Conservation (phyloP, 805 yeast genomes). For the Candida dajiaensis region DNA sequence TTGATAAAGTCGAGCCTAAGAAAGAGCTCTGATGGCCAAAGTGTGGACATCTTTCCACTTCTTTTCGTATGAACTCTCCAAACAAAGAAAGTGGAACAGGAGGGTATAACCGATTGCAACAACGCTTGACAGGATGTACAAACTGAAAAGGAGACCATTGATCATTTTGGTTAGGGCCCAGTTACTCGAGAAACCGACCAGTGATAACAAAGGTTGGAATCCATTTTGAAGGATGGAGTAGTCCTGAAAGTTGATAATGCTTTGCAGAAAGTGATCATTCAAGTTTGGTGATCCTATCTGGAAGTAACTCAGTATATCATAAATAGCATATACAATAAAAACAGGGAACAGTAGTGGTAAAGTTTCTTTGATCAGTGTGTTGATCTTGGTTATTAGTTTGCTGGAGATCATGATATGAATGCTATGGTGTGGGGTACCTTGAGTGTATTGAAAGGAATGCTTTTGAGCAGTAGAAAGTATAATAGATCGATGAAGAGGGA, state of each 20-base stretch:
- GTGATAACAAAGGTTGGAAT: slow-evolving; percentile 10
- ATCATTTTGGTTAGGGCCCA: background rate
- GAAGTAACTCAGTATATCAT: slow-evolving; percentile 11
- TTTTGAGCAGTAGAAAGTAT: too few relatives aligned
- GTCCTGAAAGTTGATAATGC: slow-evolving; percentile 7
- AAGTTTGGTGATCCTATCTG: background rate
- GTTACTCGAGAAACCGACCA: background rate
- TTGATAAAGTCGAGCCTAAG: background rate
- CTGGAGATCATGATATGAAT: background rate
- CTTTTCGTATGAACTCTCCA: slow-evolving; percentile 17
- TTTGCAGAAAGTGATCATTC: slow-evolving; percentile 12
- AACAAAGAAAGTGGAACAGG: slow-evolving; percentile 15
- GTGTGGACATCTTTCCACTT: slow-evolving; percentile 16
- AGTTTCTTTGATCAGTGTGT: slow-evolving; percentile 10
- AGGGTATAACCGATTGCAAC: slow-evolving; percentile 12
- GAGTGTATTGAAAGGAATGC: too few relatives aligned
- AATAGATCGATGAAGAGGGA: too few relatives aligned
- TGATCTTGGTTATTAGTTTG: slow-evolving; percentile 2
- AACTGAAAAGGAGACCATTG: slow-evolving; percentile 1
- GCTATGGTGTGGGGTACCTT: background rate
- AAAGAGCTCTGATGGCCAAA: background rate
- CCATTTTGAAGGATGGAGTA: slow-evolving; percentile 15
- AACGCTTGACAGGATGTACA: slow-evolving; percentile 6
- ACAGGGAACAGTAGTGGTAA: slow-evolving; percentile 15
- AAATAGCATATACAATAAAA: slow-evolving; percentile 14